Base-by-base conservation (phyloP, 495 filamentous ascomycete genomes). In the Letharia columbiana region DNA sequence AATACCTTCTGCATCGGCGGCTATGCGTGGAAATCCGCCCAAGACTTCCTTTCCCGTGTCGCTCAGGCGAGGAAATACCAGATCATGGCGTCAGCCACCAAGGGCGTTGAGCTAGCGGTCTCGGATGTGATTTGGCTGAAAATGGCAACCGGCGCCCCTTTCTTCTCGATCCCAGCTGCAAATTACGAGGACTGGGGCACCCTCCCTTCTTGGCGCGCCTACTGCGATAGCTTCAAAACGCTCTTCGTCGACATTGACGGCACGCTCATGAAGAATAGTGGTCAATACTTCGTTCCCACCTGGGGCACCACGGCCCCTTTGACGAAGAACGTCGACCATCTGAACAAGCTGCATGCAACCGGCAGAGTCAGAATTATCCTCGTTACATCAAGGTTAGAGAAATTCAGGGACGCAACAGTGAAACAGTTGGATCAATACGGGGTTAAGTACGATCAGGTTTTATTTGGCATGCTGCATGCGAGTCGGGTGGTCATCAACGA, bases 191-290 rank as follows among this genome's bases (percentile, higher is more conserved):
- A 57, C 17, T 57, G 54, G 54, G 54, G 54, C 33, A 57, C 54
- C 54, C 54, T 57, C 31, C 54, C 54, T 20, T 57, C 54, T 3
- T 57, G 54, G 54, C 54, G 54, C 33, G 54, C 54, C 54, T 57
- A 37, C 33, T 37, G 54, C 54, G 54, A 57, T 5, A 57, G 54
- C 54, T 57, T 57, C 31, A 57, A 57, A 57, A 57, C 54, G 13
- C 54, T 57, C 17, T 57, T 57, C 54, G 54, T 57, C 54, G 54
- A 57, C 54, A 57, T 57, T 6, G 54, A 57, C 54, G 54, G 54
- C 54, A 57, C 54, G 31, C 54, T 57, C 54, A 12, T 57, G 31
- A 57, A 39, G 54, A 57, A 57, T n/a, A 57, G 54, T 33, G 54
- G 54, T n/a, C 54, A 57, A 11, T 57, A 37, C 54, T 57, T 57